A percentile compares a stretch with the other conserved stretches of the same genome.
Evolutionary conservation across 2,329 filamentous ascomycete species (phyloP).

Genomic region (Fusarium sp.): DNA sequence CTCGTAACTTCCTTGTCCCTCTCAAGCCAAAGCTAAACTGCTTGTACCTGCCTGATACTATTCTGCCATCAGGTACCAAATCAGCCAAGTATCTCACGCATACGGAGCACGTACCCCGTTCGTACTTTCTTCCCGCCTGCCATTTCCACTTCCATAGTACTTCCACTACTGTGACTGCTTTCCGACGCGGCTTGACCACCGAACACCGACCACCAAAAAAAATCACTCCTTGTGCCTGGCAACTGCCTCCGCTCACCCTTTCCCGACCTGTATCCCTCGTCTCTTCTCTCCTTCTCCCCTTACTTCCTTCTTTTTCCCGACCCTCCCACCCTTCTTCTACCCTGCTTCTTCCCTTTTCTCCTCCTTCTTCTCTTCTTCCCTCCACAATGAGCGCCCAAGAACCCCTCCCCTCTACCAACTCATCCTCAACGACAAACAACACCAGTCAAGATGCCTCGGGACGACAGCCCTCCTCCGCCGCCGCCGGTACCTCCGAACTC

Average conservation of each 20-base stretch:
- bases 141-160: slow-evolving; percentile 22
- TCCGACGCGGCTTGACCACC: slow-evolving; percentile 33
- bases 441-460: slow-evolving; percentile 70
- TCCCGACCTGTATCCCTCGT: slow-evolving; percentile 43
- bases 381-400: slow-evolving; percentile 55
- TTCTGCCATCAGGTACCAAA: slow-evolving; percentile 36
- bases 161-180: slow-evolving; percentile 27
- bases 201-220: slow-evolving; percentile 43
- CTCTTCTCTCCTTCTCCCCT: slow-evolving; percentile 49
- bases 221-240: slow-evolving; percentile 45
- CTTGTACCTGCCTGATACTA: slow-evolving; percentile 44
- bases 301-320: slow-evolving; percentile 51
- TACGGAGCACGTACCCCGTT: slow-evolving; percentile 41
- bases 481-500: slow-evolving; percentile 75
- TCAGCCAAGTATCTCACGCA: slow-evolving; percentile 30
- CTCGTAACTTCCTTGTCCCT: slow-evolving; percentile 42
- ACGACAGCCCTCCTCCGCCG: slow-evolving; percentile 74
- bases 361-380: slow-evolving; percentile 46
- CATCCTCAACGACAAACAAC: slow-evolving; percentile 49
- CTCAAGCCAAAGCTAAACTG: slow-evolving; percentile 18
- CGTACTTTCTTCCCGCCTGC: slow-evolving; percentile 42
- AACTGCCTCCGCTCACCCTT: slow-evolving; percentile 46
- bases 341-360: slow-evolving; percentile 48
- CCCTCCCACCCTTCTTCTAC: slow-evolving; percentile 48
- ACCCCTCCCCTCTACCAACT: slow-evolving; percentile 46